phyloP scores from a whole-genome alignment of 331 rosid genomes.

The Malus hybrid region DNA sequence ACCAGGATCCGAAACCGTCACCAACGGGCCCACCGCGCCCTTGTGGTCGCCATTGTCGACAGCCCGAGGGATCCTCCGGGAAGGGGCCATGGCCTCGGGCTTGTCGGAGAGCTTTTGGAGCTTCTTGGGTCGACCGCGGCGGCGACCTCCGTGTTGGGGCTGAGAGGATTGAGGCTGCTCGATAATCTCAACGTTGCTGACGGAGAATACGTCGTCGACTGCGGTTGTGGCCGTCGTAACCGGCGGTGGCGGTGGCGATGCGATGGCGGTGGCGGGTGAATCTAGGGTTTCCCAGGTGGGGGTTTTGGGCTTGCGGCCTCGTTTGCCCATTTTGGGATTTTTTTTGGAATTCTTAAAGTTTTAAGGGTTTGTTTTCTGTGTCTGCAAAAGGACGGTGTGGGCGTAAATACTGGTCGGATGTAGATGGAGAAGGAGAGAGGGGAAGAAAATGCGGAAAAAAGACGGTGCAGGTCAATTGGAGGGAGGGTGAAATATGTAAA shows the following conservation, averaged over 20 bases:
- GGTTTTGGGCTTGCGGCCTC: slow-evolving; percentile 70
- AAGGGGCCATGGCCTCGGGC: slow-evolving; percentile 20
- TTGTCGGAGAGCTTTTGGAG: slow-evolving; percentile 32
- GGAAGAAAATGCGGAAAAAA: slow-evolving; percentile 10
- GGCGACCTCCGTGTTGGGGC: slow-evolving; percentile 27
- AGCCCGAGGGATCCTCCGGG: slow-evolving; percentile 29
- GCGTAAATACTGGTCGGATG: neutral
- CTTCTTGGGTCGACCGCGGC: slow-evolving; percentile 77
- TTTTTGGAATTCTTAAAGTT: neutral
- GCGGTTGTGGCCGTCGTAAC: slow-evolving; percentile 7
- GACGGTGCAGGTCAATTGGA: neutral
- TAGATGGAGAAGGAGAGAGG: neutral
- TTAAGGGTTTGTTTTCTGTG: neutral
- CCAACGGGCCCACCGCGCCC: slow-evolving; percentile 9
- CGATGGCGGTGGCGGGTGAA: slow-evolving; percentile 17
- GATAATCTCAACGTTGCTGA: slow-evolving; percentile 51
- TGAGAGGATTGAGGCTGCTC: slow-evolving; percentile 39
- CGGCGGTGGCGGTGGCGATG: slow-evolving; percentile 11
- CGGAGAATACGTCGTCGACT: slow-evolving; percentile 52
- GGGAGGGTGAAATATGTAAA: neutral
- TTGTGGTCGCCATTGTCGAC: slow-evolving; percentile 27
- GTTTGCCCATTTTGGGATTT: slow-evolving; percentile 32
- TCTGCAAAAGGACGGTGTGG: neutral
- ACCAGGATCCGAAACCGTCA: slow-evolving; percentile 20
- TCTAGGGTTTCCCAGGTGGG: slow-evolving; percentile 63